Percentiles rank a stretch among this genome's conserved stretches.
These are phyloP conservation scores for Diophrys appendiculata DNA, from an alignment of 73 alveolate genomes.

Conservation along the genomic window DNA sequence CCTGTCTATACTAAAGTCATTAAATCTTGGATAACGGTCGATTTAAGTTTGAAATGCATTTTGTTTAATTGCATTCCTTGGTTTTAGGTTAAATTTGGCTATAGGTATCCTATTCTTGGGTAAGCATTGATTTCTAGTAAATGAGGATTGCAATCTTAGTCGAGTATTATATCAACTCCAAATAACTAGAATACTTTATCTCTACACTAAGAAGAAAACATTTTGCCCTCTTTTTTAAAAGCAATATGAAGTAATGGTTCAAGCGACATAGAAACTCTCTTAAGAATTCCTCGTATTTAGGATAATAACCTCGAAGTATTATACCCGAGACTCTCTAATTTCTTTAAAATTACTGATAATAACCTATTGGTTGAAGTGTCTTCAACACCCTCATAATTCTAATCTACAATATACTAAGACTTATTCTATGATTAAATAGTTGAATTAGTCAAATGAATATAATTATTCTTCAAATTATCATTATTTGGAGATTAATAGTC, in stretches of 20 bases:
- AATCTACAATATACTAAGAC: neutral
- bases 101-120: neutral
- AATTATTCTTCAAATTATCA: conserved; percentile 64
- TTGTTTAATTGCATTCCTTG: neutral
- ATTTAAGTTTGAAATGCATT: neutral
- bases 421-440: conserved; percentile 74
- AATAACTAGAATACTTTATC: neutral
- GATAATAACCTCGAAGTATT: neutral
- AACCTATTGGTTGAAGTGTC: neutral
- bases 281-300: neutral
- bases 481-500: conserved; percentile 69
- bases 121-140: neutral
- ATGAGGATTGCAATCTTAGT: neutral
- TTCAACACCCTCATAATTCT: neutral
- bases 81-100: neutral
- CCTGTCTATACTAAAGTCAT: neutral
- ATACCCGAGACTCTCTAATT: neutral
- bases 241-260: neutral
- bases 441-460: conserved; percentile 84
- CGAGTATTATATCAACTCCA: neutral
- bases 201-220: neutral
- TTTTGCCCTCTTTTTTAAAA: neutral
- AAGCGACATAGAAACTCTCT: neutral
- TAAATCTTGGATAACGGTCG: neutral
- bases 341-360: neutral